Base-by-base conservation (phyloP, 2,329 filamentous ascomycete genomes). In the Paraphoma sp. region DNA sequence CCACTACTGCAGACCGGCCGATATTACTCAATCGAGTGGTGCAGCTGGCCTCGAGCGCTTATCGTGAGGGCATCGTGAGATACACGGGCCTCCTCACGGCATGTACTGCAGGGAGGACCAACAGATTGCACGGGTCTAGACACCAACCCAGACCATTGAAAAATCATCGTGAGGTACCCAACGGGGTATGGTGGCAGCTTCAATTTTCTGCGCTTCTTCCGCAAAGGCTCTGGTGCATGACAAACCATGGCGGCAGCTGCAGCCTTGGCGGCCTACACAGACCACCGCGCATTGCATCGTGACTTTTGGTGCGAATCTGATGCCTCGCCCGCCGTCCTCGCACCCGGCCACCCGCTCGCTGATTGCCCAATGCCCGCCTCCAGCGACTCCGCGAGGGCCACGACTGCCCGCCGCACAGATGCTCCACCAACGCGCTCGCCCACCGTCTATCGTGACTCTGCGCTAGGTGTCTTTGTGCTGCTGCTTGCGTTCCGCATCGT, bases 401-500 rank as follows among this genome's bases (percentile, higher is more conserved):
- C 73, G 70, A 71, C 54, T 59, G 49, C 64, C 49, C 45, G 48
- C 62, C 55, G 53, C 40, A 65, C 60, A 65, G 63, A 56, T 59
- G 57, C 66, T 65, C 58, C 57, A 62, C 59, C 64, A 59, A 55
- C 46, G 42, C 45, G 51, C 29, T 58, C 53, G 43, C 59, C 54
- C 57, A 65, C 60, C 67, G 59, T 59, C 68, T 65, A 71, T 73
- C 70, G 70, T 72, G 70, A 70, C 67, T 65, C 69, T 53, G 59
- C 60, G 57, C 68, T 65, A 59, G 47, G 49, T 56, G 44, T 72
- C 53, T 67, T 76, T 49, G 60, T 67, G 10, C 61, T 73, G 58
- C 64, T 87, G 48, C 65, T 97, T 64, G 82, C 86, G 41, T 85
- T 96, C 61, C 91, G 95, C 52, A 83, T 94, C 62, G 76, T 91